Evolutionary conservation across 1,284 basidiomycete genomes (phyloP), one percentile per base, ranked within the genome.

Genomic region (Ceratobasidium sp.): DNA sequence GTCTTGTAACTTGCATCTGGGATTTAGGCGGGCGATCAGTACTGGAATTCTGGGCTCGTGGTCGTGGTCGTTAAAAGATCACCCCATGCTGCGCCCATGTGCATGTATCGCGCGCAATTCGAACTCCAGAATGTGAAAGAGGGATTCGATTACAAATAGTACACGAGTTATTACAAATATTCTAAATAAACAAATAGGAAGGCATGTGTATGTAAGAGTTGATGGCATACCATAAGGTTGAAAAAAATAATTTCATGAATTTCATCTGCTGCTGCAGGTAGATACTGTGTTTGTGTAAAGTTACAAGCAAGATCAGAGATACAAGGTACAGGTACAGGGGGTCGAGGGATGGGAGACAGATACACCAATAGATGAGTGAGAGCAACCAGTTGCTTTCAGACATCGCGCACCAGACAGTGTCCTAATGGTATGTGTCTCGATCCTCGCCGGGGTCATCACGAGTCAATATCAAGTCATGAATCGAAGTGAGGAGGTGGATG

Each of bases 321-420:
- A 70, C 67, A 70, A 70, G 44, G n/a, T 35, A 66, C 62, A 55
- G 30, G 54, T 70, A 49, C 49, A 43, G 35, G 5, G 66, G 18
- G 38, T 49, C 35, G 26, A 38, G 41, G n/a, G 55, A 16, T 70
- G 59, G 54, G 59, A 59, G 50, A 50, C 67, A 6, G n/a, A 70
- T 49, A 47, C 67, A 59, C 67, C 81, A 14, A 78, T 81, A 61
- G 82, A 81, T 47, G 81, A 82, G 67, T 74, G 81, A 32, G 75
- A 77, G 70, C 77, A 78, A 55, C 76, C 77, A 14, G 74, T 80
- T 16, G 77, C 78, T n/a, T 75, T 49, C 50, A 59, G 44, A 35
- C 67, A 6, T 49, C 55, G 44, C 26, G 67, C 67, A 70, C 67
- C 23, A 35, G 14, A 35, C 58, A 70, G 67, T 70, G 67, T 70